Base-by-base conservation (phyloP, 371 early-diverging fungal genomes). In the Conidiobolus coronatus region DNA sequence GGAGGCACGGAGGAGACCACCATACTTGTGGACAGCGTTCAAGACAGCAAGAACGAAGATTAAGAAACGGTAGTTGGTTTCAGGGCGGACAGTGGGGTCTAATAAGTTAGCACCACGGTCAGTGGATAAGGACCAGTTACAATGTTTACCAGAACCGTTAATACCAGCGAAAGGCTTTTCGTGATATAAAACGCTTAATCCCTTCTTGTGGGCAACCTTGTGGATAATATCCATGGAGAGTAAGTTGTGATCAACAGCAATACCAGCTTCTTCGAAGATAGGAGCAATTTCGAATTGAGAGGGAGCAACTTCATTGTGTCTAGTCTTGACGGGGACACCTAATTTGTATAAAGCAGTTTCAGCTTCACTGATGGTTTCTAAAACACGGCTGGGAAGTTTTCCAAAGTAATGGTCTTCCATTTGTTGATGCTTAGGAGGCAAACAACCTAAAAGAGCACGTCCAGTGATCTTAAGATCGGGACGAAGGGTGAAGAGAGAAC, bases 261-360 rank as follows among this genome's bases (percentile, higher is more conserved):
- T 68, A 43, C 86, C 70, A 21, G 92, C 77, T 62, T 90, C 92
- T 67, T 96, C 94, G 54, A 92, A 94, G 56, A 92, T 88, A 43
- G 94, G 97, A 14, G 97, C 94, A 42, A 90, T 65, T 67, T 96
- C 94, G 54, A 91, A 96, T 72, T 96, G 97, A 57, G 79, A 80
- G 36, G 97, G 97, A 34, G 92, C 94, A n/a, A 93, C 97, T 71
- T 96, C 97, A 66, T 96, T 96, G 74, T 96, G 97, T 50, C 93
- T 78, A 34, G 97, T 96, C 79, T 96, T 96, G 68, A 94, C 70
- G 40, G 97, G 97, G 18, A 91, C 87, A 62, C 97, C 97, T 50
- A 94, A 70, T 50, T 79, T 79, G 66, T 74, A 77, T 47, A 87
- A 74, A 67, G 94, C 97, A 37, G 85, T 67, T 59, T 94, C 97